Percentiles rank a stretch among this genome's conserved stretches.
Evolutionary conservation across 345 rosid species (phyloP).

Genomic region (Euphorbia tirucalli): DNA sequence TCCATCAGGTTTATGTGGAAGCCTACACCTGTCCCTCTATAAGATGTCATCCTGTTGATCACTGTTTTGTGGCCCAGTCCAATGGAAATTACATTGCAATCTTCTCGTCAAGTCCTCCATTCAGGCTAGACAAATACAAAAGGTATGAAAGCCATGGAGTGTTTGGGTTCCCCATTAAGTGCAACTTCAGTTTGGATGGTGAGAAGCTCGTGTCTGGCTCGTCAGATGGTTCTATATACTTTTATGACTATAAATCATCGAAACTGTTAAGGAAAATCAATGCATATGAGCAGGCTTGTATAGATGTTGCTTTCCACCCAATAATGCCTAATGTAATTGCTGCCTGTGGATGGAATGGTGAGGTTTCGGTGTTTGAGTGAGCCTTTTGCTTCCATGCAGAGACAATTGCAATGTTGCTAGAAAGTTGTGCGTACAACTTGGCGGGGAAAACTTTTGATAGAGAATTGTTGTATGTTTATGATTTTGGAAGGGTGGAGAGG

Average conservation of each 20-base stretch:
- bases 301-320: slow-evolving; percentile 70
- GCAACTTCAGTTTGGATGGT: slow-evolving; percentile 74
- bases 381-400: not conserved
- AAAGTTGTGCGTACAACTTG: not conserved
- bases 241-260: slow-evolving; percentile 47
- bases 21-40: slow-evolving; percentile 82
- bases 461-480: not conserved
- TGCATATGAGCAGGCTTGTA: slow-evolving; percentile 65
- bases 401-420: not conserved
- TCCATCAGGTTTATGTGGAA: slow-evolving; percentile 66
- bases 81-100: slow-evolving; percentile 89
- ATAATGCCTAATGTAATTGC: slow-evolving; percentile 57
- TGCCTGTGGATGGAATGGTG: slow-evolving; percentile 77
- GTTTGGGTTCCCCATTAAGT: slow-evolving; percentile 79
- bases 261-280: slow-evolving; percentile 52
- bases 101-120: slow-evolving; percentile 69
- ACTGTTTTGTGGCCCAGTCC: slow-evolving; percentile 71
- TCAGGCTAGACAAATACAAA: slow-evolving; percentile 75
- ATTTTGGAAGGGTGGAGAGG: not conserved
- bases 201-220: slow-evolving; percentile 67
- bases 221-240: slow-evolving; percentile 69
- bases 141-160: slow-evolving; percentile 73
- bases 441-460: too few species aligned
- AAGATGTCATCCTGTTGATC: slow-evolving; percentile 63
- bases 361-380: slow-evolving; percentile 46